These are phyloP conservation scores for Crepidotus variabilis DNA, from an alignment of 768 basidiomycete genomes.

Conservation along the genomic window DNA sequence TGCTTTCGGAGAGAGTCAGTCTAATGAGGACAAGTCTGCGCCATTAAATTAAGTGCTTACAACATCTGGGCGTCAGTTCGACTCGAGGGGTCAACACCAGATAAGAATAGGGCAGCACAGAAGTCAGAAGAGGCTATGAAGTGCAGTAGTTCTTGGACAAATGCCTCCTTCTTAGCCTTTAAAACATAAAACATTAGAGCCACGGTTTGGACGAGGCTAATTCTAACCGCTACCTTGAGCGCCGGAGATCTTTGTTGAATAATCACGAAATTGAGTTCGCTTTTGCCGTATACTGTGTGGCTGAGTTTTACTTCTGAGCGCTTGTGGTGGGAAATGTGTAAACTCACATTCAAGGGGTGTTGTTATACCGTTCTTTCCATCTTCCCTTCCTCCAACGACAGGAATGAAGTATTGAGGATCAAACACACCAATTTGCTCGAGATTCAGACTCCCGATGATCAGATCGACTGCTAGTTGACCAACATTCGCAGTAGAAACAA, in stretches of 20 bases:
- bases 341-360: conserved; percentile 68
- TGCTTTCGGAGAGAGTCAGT: conserved; percentile 33
- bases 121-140: conserved; percentile 53
- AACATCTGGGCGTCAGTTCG: conserved; percentile 76
- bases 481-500: conserved; percentile 80
- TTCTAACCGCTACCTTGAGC: conserved; percentile 50
- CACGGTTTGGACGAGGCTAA: background rate
- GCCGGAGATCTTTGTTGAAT: conserved; percentile 80
- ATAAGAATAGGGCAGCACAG: conserved; percentile 56
- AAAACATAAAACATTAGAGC: conserved; percentile 1
- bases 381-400: conserved; percentile 69
- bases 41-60: conserved; percentile 34
- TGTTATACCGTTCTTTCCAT: conserved; percentile 55
- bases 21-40: background rate
- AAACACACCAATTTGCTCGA: conserved; percentile 59
- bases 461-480: conserved; percentile 77
- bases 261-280: conserved; percentile 46
- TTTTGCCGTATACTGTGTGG: conserved; percentile 59
- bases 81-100: conserved; percentile 72
- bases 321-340: background rate
- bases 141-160: conserved; percentile 49
- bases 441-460: conserved; percentile 60
- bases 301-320: conserved; percentile 1
- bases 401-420: conserved; percentile 64
- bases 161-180: conserved; percentile 67